phyloP scores from a whole-genome alignment of 2,329 filamentous ascomycete species.

The Verticillium nonalfalfae region DNA sequence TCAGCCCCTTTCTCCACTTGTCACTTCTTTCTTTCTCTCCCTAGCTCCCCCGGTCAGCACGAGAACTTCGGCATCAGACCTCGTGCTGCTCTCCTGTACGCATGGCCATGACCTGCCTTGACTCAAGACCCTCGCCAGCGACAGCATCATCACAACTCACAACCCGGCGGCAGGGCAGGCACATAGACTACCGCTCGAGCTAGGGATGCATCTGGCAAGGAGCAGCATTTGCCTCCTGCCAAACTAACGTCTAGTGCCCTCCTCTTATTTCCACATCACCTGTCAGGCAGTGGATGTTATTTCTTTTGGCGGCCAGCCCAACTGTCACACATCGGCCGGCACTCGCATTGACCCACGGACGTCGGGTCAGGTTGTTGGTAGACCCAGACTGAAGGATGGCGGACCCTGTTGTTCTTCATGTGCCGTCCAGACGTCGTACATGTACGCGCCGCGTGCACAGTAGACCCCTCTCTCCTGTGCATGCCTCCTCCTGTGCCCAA shows the following conservation, averaged over 20 bases:
- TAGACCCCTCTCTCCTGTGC: too few species aligned
- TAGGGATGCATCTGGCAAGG: not conserved
- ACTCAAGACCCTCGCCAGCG: not conserved
- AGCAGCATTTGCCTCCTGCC: not conserved
- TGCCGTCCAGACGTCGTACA: too few species aligned
- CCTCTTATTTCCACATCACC: not conserved
- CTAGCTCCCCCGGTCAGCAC: not conserved
- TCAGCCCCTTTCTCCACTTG: not conserved
- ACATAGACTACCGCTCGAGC: not conserved
- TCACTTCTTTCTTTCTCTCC: not conserved
- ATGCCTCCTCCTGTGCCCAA: not conserved
- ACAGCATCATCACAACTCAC: not conserved
- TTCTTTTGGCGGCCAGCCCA: not conserved
- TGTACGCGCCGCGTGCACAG: too few species aligned
- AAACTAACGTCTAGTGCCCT: not conserved
- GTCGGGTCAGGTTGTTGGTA: too few species aligned
- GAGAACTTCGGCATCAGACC: not conserved
- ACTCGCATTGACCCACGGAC: not conserved
- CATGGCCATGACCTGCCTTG: not conserved
- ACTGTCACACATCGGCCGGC: not conserved
- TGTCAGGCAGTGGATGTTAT: not conserved
- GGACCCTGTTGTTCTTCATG: too few species aligned
- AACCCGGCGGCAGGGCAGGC: not conserved
- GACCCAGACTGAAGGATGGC: too few species aligned
- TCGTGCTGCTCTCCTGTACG: not conserved